Conservation (phyloP, 495 filamentous ascomycete species). For the Letharia columbiana region DNA sequence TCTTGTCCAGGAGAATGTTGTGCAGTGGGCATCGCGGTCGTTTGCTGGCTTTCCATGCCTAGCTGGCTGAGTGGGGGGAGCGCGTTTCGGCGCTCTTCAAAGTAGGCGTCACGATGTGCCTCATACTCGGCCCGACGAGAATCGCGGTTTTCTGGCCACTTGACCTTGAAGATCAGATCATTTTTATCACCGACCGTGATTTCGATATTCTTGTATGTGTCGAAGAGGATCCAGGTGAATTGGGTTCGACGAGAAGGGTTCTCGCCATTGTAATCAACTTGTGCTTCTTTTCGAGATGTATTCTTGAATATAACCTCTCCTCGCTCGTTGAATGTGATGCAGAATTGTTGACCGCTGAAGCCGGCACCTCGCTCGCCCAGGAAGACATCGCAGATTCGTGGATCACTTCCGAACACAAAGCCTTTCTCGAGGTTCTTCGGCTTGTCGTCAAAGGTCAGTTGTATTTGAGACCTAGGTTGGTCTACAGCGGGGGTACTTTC, state of each 20-base stretch:
- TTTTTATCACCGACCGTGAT: neutral
- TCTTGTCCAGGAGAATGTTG: slow-evolving; percentile 14
- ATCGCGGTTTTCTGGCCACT: slow-evolving; percentile 4
- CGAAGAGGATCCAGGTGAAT: slow-evolving; percentile 18
- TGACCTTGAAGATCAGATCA: slow-evolving; percentile 14
- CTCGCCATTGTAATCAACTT: slow-evolving; percentile 14
- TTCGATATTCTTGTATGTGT: slow-evolving; percentile 11
- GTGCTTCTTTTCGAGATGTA: slow-evolving; percentile 12
- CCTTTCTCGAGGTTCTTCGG: slow-evolving; percentile 6
- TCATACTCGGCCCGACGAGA: slow-evolving; percentile 3
- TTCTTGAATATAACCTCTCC: slow-evolving; percentile 17
- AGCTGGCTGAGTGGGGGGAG: slow-evolving; percentile 7
- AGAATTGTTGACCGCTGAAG: slow-evolving; percentile 20
- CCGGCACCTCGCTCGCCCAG: slow-evolving; percentile 1
- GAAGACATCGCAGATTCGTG: slow-evolving; percentile 14
- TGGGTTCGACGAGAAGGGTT: slow-evolving; percentile 6
- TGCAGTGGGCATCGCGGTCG: slow-evolving; percentile 1
- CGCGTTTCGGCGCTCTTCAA: slow-evolving; percentile 14
- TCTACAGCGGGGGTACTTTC: slow-evolving; percentile 8
- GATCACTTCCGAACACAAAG: slow-evolving; percentile 15
- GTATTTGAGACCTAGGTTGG: slow-evolving; percentile 1
- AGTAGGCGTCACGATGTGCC: slow-evolving; percentile 12
- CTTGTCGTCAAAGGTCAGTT: slow-evolving; percentile 7
- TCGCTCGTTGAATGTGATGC: slow-evolving; percentile 17
- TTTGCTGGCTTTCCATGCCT: slow-evolving; percentile 13